Base-by-base conservation (phyloP, 768 basidiomycete species). In the Termitomyces heimii region DNA sequence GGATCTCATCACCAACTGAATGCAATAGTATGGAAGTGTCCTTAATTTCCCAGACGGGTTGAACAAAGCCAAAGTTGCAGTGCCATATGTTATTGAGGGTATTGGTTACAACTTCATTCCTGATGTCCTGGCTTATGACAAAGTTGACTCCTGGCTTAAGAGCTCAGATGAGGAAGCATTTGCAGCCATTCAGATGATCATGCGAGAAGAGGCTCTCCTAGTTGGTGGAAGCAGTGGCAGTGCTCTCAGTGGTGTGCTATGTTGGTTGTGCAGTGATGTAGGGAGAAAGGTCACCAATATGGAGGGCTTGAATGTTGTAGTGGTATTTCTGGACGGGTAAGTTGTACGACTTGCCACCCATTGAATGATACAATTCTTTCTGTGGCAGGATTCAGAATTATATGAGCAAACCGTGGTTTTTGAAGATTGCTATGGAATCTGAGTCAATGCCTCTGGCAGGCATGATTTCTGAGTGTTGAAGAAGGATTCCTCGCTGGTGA, bases 101-200 rank as follows among this genome's bases (percentile, higher is more conserved):
- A 98, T 98, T 53, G 97, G 97, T 28, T 94, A 94, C 63, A 93
- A 96, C 70, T 96, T 96, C 67, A 67, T 96, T 45, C 95, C 96
- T 0, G 82, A 90, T 43, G 95, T 95, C 2, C 79, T 98, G 40
- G 84, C 86, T 37, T 89, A 88, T 48, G 75, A 79, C 0, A 78
- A 82, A 29, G 76, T 98, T 50, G 82, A 94, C 65, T 57, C 67
- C n/a, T 94, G 92, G 97, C 69, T 93, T 59, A 98, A 98, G 79
- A 86, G 88, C 0, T 75, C 73, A 1, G 97, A 98, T 63, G 77
- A 86, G 3, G 89, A 91, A 44, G 79, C 94, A 0, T 97, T 94
- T 64, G 77, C 76, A 10, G 85, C 86, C 16, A 88, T 92, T 7
- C 79, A 86, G 57, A 70, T 76, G 34, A 68, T 97, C 26, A 97